Evolutionary conservation across 179 eudicot genomes (phyloP), one percentile per base, ranked within the genome.

Genomic region (Pouteria campechiana): DNA sequence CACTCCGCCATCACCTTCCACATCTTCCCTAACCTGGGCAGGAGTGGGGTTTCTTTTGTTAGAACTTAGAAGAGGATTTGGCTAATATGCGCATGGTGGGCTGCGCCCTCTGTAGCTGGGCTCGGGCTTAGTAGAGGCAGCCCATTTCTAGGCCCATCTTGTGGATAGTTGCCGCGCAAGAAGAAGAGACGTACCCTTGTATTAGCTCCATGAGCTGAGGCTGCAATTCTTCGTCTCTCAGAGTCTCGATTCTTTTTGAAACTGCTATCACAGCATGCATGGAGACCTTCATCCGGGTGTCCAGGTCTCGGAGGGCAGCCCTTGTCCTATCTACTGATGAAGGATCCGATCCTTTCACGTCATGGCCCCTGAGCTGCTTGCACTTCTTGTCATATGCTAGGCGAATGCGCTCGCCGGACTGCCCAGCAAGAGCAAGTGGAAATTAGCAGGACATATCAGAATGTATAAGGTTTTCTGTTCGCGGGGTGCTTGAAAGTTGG

Each of bases 1-100:
- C 79, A 76, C 53, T 89, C 93, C 0, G 93, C 93, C 97, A 89
- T 89, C 10, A 60, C 79, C 60, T 72, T 65, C 97, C 97, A 89
- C 97, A 89, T 89, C 52, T 73, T 72, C 44, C 70, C 68, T 68
- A 85, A 70, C 65, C 97, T 89, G 78, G 46, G n/a, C n/a, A n/a
- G n/a, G n/a, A n/a, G n/a, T n/a, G n/a, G n/a, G n/a, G n/a, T n/a
- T n/a, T n/a, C n/a, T n/a, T n/a, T n/a, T n/a, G n/a, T n/a, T n/a
- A n/a, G n/a, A n/a, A n/a, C n/a, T n/a, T n/a, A n/a, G n/a, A n/a
- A n/a, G n/a, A n/a, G n/a, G n/a, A n/a, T n/a, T n/a, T n/a, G n/a
- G n/a, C n/a, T n/a, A n/a, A n/a, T n/a, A n/a, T n/a, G n/a, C n/a
- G n/a, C n/a, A n/a, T n/a, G n/a, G n/a, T n/a, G n/a, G n/a, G n/a